Conservation (phyloP, 495 filamentous ascomycete genomes). For the Hyaloscypha hepaticicola region DNA sequence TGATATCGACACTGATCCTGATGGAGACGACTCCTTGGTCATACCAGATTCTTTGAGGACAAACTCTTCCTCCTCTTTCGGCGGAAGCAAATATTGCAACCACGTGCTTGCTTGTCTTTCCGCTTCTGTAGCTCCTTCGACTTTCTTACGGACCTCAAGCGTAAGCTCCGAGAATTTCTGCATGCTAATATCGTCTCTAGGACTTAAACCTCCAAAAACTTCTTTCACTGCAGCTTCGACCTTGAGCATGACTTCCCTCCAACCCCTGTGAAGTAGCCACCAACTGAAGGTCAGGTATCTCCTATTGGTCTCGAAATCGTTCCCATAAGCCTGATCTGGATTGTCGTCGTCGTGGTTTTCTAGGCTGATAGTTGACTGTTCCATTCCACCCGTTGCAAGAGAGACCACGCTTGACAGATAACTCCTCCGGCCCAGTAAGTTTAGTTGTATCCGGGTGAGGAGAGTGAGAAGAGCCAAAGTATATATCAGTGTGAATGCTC, state of each 20-base stretch:
- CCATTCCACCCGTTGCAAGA: conserved; percentile 62
- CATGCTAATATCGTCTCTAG: conserved; percentile 82
- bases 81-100: conserved; percentile 83
- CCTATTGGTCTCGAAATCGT: conserved; percentile 91
- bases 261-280: conserved; percentile 94
- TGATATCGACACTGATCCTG: conserved; percentile 25
- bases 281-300: conserved; percentile 95
- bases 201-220: conserved; percentile 79
- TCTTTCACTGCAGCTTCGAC: conserved; percentile 80
- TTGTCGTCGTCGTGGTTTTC: conserved; percentile 89
- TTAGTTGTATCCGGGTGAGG: conserved; percentile 93
- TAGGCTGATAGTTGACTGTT: conserved; percentile 70
- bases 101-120: conserved; percentile 66
- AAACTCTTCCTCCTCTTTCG: conserved; percentile 68
- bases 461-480: conserved; percentile 85
- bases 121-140: conserved; percentile 74
- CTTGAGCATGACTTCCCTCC: conserved; percentile 73
- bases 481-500: conserved; percentile 89
- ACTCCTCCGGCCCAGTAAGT: conserved; percentile 89
- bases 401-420: conserved; percentile 95
- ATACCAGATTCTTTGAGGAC: conserved; percentile 85
- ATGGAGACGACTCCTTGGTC: conserved; percentile 47
- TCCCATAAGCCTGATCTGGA: conserved; percentile 74
- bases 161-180: conserved; percentile 75
- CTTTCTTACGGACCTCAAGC: conserved; percentile 70